Percentiles rank a stretch among this genome's conserved stretches.
Evolutionary conservation across 2,329 filamentous ascomycete genomes (phyloP).

Genomic region (Neocucurbitaria cava): DNA sequence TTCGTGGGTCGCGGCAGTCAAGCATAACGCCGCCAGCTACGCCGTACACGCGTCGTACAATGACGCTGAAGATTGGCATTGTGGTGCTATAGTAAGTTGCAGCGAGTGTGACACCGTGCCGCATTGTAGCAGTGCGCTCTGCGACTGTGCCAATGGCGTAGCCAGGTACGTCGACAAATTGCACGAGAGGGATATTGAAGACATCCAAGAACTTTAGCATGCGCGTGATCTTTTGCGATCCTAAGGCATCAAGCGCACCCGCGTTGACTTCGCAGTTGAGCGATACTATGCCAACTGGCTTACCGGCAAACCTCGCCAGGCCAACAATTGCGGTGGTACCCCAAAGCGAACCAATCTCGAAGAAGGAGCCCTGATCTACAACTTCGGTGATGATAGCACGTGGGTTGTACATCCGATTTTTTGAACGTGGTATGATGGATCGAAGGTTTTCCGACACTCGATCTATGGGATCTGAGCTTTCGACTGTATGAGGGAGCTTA

Average conservation of each 20-base stretch:
- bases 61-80: conserved; percentile 68
- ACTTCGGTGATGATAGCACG: conserved; percentile 64
- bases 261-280: conserved; percentile 67
- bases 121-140: conserved; percentile 69
- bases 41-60: conserved; percentile 67
- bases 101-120: conserved; percentile 67
- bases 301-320: conserved; percentile 64
- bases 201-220: conserved; percentile 70
- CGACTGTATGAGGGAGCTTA: conserved; percentile 59
- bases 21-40: conserved; percentile 71
- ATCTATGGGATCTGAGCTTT: conserved; percentile 57
- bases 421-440: conserved; percentile 63
- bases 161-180: conserved; percentile 67
- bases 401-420: conserved; percentile 67
- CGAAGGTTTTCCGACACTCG: conserved; percentile 59
- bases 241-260: conserved; percentile 66
- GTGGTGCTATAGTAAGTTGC: conserved; percentile 69
- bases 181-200: conserved; percentile 69
- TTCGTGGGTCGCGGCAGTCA: conserved; percentile 66
- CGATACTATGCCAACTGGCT: conserved; percentile 65
- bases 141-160: conserved; percentile 70
- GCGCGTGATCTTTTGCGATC: conserved; percentile 66
- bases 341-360: conserved; percentile 70
- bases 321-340: conserved; percentile 68
- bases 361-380: conserved; percentile 64